Base-by-base conservation (phyloP, 2,329 filamentous ascomycete species). In the Thermoascus crustaceus region DNA sequence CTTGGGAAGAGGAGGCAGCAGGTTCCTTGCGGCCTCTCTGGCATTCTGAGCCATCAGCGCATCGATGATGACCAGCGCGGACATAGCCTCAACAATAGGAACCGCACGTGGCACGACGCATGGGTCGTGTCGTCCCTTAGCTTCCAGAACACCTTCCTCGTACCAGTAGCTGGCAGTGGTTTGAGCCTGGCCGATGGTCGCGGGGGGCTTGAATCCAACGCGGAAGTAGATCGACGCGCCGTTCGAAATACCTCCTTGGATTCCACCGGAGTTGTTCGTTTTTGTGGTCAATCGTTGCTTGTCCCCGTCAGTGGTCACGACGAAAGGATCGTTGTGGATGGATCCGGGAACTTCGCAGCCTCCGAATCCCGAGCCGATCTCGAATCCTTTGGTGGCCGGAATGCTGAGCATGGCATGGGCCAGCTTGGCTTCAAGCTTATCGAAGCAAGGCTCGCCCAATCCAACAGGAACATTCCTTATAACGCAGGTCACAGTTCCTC, bases 361-460 rank as follows among this genome's bases (percentile, higher is more conserved):
- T 33, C 73, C 79, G 60, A 96, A 96, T 8, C 91, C 91, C 35
- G 85, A 94, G 36, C 91, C 91, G 46, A 96, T 81, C 59, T 96
- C 89, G 56, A 96, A 96, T 36, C 83, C 89, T 68, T 96, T 98
- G 23, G 84, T 89, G 3, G 91, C 87, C 4, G 91, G 91, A 51
- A 96, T 94, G 57, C 79, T 86, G 44, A 96, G 75, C 85, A 98
- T 96, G 32, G 85, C 91, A 55, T 96, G 89, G 17, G 78, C 88
- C 30, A 98, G 78, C 57, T 76, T 77, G 5, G 91, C 91, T 69
- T 98, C 88, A 29, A 96, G 73, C 70, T 96, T 96, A 63, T 94
- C 85, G 61, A 98, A 96, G 62, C 78, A 84, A 1, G 89, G 91
- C 71, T 96, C 91, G 40, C 91, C 91, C 2, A 96, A 74, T 0